Base-by-base conservation (phyloP, 176 grass and related monocot species). In the Melocanna baccifera region DNA sequence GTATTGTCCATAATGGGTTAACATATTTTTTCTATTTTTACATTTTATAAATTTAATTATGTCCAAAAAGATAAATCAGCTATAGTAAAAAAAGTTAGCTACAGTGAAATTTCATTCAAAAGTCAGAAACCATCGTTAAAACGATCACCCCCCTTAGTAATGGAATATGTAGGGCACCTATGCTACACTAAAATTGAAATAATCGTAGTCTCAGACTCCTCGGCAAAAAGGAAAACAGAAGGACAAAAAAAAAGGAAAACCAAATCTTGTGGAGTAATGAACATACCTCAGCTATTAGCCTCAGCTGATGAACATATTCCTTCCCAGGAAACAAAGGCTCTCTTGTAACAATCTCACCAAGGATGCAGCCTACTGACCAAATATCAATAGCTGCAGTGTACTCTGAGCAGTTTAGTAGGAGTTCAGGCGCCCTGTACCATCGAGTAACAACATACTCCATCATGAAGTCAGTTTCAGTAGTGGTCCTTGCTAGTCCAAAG, bases 331-430 rank as follows among this genome's bases (percentile, higher is more conserved):
- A 98, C 41, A 98, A 66, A 57, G 95, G 95, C 75, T 98, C 91
- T 76, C 92, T 79, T 32, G 87, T 98, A 45, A 91, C 89, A n/a
- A 98, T 94, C 58, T 98, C 95, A 61, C 95, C 95, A 13, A 98
- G 57, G 81, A 98, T 98, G 88, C 95, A 98, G 22, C 95, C 95
- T 34, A 95, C 95, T 23, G 92, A 94, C 95, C 95, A 98, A 40
- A 98, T 98, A 70, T 98, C 95, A 69, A 98, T 98, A 48, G 95
- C 95, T 43, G 93, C 92, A 26, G 96, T 98, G n/a, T 98, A 98
- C 55, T 98, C 96, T 22, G 92, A 98, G 73, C 96, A 98, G 75
- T 98, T 98, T 10, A 98, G 91, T n/a, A 98, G 92, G 18, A 98
- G 87, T 43, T 98, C 96, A 12, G 93, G 96, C 5, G 96, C 96